Evolutionary conservation across 768 basidiomycete genomes (phyloP), one percentile per base, ranked within the genome.

Genomic region (Lepiota venenata): DNA sequence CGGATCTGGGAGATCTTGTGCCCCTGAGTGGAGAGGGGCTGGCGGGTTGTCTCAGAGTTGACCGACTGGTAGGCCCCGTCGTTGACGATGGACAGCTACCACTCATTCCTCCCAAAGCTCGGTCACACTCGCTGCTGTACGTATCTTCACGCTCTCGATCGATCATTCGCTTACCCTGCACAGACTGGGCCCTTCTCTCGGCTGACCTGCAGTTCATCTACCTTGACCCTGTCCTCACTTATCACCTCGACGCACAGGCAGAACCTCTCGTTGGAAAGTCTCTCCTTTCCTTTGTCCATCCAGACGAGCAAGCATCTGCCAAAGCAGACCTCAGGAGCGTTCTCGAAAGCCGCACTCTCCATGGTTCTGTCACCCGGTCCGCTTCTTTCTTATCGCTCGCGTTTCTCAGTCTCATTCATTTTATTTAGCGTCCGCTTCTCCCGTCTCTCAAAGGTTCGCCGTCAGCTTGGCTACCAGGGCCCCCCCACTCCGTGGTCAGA

Each of bases 181-280:
- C 68, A 91, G 89, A 92, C 73, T 93, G 91, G 91, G 73, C 88
- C 22, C 73, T 93, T 58, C 77, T 93, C 62, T 83, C 85, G n/a
- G 67, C 85, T 44, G 80, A 87, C 66, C 80, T 93, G 47, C 72
- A 80, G 47, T 91, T 91, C 70, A 81, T 93, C 57, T 92, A 90
- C 70, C 78, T 91, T 58, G 91, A 93, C 72, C 91, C 91, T 56
- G 84, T 90, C 52, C 77, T 93, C 58, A 75, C 82, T 12, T 67
- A 59, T 64, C 91, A 93, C 67, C 84, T 93, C 61, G 81, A 77
- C 36, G 77, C 82, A 48, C 84, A 93, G 67, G 85, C 88, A 0
- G 74, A 80, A n/a, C 64, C 72, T 27, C 79, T 93, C 61, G 72
- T 88, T 56, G 88, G 85, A 58, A 82, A 81, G 64, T 83, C 84